Evolutionary conservation across 768 basidiomycete genomes (phyloP).

Genomic region (Xerocomellus dryophilus): DNA sequence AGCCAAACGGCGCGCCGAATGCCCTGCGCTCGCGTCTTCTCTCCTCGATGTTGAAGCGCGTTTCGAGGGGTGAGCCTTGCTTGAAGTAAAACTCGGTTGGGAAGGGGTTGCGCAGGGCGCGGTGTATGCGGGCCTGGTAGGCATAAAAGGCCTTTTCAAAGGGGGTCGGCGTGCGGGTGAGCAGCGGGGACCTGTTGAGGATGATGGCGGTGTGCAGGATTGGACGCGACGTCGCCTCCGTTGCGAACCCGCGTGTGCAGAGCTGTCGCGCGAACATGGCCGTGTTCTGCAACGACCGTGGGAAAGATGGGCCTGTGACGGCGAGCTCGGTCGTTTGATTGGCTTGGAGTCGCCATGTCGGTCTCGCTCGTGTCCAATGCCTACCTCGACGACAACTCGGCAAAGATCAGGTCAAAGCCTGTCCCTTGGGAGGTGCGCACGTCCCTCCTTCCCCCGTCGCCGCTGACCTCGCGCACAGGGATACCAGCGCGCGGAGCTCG

Average conservation of each 20-base stretch:
- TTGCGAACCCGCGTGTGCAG: conserved; percentile 42
- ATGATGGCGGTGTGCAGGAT: conserved; percentile 62
- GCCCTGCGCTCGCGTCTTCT: conserved; percentile 65
- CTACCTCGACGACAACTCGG: conserved; percentile 82
- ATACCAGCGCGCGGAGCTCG: conserved; percentile 89
- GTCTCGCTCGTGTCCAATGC: conserved; percentile 74
- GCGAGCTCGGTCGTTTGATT: not conserved
- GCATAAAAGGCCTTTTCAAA: conserved; percentile 81
- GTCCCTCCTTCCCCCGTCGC: not conserved
- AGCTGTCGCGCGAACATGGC: conserved; percentile 14
- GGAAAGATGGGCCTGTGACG: conserved; percentile 27
- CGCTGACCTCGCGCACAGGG: conserved; percentile 50
- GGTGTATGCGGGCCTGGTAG: conserved; percentile 80
- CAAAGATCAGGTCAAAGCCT: conserved; percentile 85
- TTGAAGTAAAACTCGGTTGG: conserved; percentile 93
- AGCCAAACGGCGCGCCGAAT: conserved; percentile 64
- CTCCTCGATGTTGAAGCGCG: conserved; percentile 76
- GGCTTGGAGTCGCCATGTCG: conserved; percentile 48
- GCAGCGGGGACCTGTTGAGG: conserved; percentile 72
- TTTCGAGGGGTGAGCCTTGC: conserved; percentile 80
- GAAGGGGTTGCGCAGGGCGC: conserved; percentile 84
- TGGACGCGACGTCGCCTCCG: conserved; percentile 38
- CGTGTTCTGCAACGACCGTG: conserved; percentile 23
- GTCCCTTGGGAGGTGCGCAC: conserved; percentile 91
- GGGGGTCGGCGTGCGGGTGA: conserved; percentile 65